Conservation (phyloP, 176 grass and related monocot species). For the Pontederia crassipes region DNA sequence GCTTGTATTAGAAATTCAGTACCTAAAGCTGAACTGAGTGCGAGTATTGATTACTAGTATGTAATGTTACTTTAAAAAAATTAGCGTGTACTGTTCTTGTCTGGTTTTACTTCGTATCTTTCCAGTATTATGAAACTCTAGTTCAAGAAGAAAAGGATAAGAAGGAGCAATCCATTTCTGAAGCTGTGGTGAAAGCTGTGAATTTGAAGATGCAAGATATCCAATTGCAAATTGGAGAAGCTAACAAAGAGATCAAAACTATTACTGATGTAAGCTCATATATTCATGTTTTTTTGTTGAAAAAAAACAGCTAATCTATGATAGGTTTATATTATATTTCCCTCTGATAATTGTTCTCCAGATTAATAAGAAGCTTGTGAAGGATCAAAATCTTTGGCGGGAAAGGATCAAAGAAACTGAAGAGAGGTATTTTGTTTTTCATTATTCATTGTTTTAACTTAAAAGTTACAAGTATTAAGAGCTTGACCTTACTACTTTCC, state of each 20-base stretch:
- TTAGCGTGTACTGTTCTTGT: not conserved
- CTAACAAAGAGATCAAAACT: constrained; percentile 57
- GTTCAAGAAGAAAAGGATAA: constrained; percentile 61
- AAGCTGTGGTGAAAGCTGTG: constrained; percentile 58
- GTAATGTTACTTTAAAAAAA: too few species aligned
- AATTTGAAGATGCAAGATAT: constrained; percentile 53
- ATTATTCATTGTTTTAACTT: not conserved
- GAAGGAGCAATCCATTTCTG: constrained; percentile 40
- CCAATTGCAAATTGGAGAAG: constrained; percentile 53
- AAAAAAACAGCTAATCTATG: too few species aligned
- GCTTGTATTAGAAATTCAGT: too few species aligned
- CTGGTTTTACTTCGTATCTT: constrained; percentile 3
- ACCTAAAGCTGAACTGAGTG: too few species aligned
- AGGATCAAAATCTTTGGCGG: constrained; percentile 66
- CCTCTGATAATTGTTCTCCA: constrained; percentile 23
- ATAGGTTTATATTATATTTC: not conserved
- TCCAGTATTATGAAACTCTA: constrained; percentile 67
- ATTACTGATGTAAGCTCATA: constrained; percentile 40
- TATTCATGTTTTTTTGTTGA: not conserved
- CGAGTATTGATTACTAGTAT: too few species aligned
- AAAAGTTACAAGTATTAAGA: too few species aligned
- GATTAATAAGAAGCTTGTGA: constrained; percentile 66
- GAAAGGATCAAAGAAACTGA: constrained; percentile 67
- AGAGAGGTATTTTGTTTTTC: constrained; percentile 44
- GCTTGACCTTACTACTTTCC: too few species aligned